A percentile compares a stretch with the other conserved stretches of the same genome.
Conservation (phyloP, 768 basidiomycete species). For the Phanerodontia chrysosporium region DNA sequence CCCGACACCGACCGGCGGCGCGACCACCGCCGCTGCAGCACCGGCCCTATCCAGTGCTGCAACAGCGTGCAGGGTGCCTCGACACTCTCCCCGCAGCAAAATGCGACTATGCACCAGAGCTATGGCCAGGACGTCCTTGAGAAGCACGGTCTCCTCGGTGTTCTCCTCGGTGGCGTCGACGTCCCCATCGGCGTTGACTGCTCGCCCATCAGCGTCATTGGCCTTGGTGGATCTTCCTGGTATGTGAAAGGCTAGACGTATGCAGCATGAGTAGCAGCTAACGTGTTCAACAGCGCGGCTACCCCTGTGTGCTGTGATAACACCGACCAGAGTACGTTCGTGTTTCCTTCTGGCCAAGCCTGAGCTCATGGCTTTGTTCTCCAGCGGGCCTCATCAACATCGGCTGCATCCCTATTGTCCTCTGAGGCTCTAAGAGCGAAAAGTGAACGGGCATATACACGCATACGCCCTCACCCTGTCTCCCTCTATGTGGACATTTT, state of each 20-base stretch:
- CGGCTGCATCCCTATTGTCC: slow-evolving; percentile 17
- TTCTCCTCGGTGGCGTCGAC: slow-evolving; percentile 4
- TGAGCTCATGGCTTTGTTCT: neutral
- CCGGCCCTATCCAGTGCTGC: slow-evolving; percentile 29
- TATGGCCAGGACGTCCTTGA: neutral
- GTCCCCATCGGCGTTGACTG: slow-evolving; percentile 20
- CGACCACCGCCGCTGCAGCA: slow-evolving; percentile 20
- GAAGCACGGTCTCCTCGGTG: slow-evolving; percentile 9
- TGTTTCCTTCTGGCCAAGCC: neutral
- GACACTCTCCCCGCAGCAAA: slow-evolving; percentile 3
- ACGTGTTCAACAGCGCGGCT: slow-evolving; percentile 7
- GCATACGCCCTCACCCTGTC: no score
- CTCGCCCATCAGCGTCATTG: slow-evolving; percentile 13
- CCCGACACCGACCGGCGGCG: neutral
- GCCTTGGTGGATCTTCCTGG: slow-evolving; percentile 17
- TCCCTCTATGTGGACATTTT: no score
- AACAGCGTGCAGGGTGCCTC: slow-evolving; percentile 21
- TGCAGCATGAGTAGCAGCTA: neutral
- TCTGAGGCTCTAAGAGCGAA: neutral
- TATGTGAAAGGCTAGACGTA: slow-evolving; percentile 7
- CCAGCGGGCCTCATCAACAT: slow-evolving; percentile 24
- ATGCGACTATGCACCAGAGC: neutral
- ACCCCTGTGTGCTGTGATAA: slow-evolving; percentile 25
- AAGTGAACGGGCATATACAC: neutral
- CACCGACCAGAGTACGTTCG: slow-evolving; percentile 21